These are phyloP conservation scores for Suhomyces wounanorum DNA, from an alignment of 1,139 yeast genomes.

Conservation along the genomic window DNA sequence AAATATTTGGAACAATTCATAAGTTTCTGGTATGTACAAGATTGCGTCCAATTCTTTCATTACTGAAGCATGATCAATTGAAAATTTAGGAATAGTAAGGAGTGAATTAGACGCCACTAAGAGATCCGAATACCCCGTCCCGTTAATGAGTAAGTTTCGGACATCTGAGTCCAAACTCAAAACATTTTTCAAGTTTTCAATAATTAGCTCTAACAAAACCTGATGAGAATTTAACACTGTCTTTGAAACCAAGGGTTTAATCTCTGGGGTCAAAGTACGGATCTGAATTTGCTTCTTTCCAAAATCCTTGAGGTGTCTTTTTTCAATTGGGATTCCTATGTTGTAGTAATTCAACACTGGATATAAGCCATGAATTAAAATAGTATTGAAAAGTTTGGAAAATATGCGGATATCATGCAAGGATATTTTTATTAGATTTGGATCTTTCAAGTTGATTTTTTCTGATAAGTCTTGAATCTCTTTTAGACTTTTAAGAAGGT, in stretches of 20 bases:
- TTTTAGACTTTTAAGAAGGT: conserved; percentile 33
- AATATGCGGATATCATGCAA: conserved; percentile 80
- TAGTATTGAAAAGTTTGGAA: conserved; percentile 60
- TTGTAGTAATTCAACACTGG: conserved; percentile 56
- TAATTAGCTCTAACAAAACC: conserved; percentile 35
- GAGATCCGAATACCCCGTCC: conserved; percentile 75
- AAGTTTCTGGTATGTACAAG: conserved; percentile 52
- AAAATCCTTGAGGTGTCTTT: conserved; percentile 56
- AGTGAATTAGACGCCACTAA: conserved; percentile 58
- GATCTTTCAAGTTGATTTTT: conserved; percentile 20
- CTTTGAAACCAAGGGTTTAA: not conserved
- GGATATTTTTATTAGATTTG: conserved; percentile 65
- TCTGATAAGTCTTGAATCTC: conserved; percentile 25
- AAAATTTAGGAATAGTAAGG: conserved; percentile 40
- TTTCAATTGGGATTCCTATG: conserved; percentile 66
- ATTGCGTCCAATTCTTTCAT: conserved; percentile 11
- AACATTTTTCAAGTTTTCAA: conserved; percentile 33
- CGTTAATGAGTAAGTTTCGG: conserved; percentile 56
- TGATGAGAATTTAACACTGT: conserved; percentile 5
- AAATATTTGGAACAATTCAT: conserved; percentile 57
- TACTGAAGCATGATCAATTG: conserved; percentile 3
- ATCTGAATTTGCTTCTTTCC: conserved; percentile 25
- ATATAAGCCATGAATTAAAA: conserved; percentile 72
- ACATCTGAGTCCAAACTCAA: conserved; percentile 52
- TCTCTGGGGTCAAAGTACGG: conserved; percentile 17